Base-by-base conservation (phyloP, 2,329 filamentous ascomycete genomes). In the Phyllosticta citribraziliensis region DNA sequence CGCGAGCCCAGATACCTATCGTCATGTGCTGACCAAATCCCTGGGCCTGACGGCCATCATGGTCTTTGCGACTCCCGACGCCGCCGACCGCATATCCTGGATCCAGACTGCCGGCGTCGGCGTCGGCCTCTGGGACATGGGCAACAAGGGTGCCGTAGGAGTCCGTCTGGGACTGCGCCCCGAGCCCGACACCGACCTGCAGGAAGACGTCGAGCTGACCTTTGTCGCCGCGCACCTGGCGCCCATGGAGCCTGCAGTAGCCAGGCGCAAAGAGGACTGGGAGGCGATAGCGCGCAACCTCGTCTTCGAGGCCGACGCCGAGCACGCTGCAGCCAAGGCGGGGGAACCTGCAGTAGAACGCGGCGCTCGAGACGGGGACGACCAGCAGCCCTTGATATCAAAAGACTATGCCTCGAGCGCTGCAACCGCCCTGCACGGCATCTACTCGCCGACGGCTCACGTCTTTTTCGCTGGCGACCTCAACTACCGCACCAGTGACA, bases 131-230 rank as follows among this genome's bases (percentile, higher is more conserved):
- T 87, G 86, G 62, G 88, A 93, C 56, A 94, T 96, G 88, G 94
- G 91, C 17, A 97, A 97, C 74, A 99, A 99, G 75, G 94, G 93
- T 30, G 93, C 91, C 3, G 88, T 96, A 0, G 94, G 88, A 0
- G 80, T 93, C 63, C 82, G 91, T 35, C 74, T 94, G 52, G 80
- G 84, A 14, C 87, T 89, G 67, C 51, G 22, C 10, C 51, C 19
- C 19, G 53, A 40, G 14, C 51, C 52, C 8, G 52, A 51, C 14
- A 40, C 24, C 5, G 70, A 73, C 14, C 67, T 67, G 4, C 75
- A 77, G 51, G 72, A 76, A 3, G 71, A 71, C 22, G 69, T 87
- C 25, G 84, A 89, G 67, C 73, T 97, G 60, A 96, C 91, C 0
- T 94, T 97, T 71, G 86, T 96, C 51, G 86, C 89, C 50, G 89